These are phyloP conservation scores for Candida hispaniensis DNA, from an alignment of 805 yeast genomes.

Conservation along the genomic window DNA sequence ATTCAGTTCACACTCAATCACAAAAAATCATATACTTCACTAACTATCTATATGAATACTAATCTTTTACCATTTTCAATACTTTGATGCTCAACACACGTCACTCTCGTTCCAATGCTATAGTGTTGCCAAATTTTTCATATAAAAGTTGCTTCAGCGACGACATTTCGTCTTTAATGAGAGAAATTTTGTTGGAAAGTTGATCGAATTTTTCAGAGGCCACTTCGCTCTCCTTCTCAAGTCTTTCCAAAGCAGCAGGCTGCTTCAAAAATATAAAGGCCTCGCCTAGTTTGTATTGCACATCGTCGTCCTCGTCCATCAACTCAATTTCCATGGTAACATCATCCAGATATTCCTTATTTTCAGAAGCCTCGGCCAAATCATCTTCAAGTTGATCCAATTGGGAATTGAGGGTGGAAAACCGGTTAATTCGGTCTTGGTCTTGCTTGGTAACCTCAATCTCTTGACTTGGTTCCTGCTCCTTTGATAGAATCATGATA, in stretches of 20 bases:
- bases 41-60: too few relatives aligned
- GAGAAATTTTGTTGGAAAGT: constrained; percentile 39
- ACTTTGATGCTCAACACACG: too few relatives aligned
- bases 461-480: constrained; percentile 21
- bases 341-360: constrained; percentile 83
- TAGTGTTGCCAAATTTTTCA: constrained; percentile 80
- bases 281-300: constrained; percentile 68
- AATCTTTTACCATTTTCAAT: too few relatives aligned
- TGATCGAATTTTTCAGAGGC: constrained; percentile 41
- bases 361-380: constrained; percentile 43
- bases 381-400: constrained; percentile 47
- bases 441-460: constrained; percentile 67
- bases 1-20: too few relatives aligned
- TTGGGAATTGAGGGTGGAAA: constrained; percentile 68
- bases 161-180: constrained; percentile 43
- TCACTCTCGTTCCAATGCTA: too few relatives aligned
- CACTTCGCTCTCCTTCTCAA: constrained; percentile 51
- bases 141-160: constrained; percentile 65
- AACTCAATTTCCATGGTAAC: constrained; percentile 76
- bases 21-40: too few relatives aligned
- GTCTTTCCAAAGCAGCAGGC: constrained; percentile 50
- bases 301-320: constrained; percentile 45
- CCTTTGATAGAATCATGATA: constrained; percentile 12
- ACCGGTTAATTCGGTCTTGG: constrained; percentile 80
- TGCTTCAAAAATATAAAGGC: constrained; percentile 60